phyloP scores from a whole-genome alignment of 352 stramenopile species.

The Phytopythium kandeliae region DNA sequence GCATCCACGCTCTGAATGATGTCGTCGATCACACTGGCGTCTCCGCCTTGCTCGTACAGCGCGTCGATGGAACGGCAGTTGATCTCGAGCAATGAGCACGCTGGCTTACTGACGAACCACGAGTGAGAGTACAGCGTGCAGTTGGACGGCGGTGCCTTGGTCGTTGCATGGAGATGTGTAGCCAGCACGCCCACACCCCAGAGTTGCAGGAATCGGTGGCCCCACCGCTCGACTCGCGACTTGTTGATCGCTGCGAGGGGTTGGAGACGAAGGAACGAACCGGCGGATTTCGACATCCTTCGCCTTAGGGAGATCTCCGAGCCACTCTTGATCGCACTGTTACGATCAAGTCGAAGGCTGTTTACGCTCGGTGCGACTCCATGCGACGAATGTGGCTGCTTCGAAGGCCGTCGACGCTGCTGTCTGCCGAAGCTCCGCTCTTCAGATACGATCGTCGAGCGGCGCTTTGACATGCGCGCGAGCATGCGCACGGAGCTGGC shows the following conservation, averaged over 20 bases:
- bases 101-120: conserved; percentile 19
- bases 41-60: conserved; percentile 3
- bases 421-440: neutral
- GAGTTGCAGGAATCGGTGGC: conserved; percentile 8
- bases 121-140: conserved; percentile 13
- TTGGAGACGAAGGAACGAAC: neutral
- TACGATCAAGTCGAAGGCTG: neutral
- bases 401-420: neutral
- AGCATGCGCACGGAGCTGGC: conserved; percentile 1
- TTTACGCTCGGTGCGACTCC: neutral
- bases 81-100: conserved; percentile 21
- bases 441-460: neutral
- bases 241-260: conserved; percentile 1
- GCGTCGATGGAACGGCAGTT: conserved; percentile 9
- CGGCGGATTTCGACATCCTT: neutral
- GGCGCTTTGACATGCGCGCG: neutral
- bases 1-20: conserved; percentile 5
- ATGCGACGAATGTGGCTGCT: neutral
- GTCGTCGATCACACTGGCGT: neutral
- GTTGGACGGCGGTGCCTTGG: conserved; percentile 2
- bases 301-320: neutral
- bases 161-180: conserved; percentile 8
- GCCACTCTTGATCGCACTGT: neutral
- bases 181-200: conserved; percentile 11
- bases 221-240: neutral